Evolutionary conservation across 345 rosid species (phyloP).

Genomic region (Microthlaspi erraticum): DNA sequence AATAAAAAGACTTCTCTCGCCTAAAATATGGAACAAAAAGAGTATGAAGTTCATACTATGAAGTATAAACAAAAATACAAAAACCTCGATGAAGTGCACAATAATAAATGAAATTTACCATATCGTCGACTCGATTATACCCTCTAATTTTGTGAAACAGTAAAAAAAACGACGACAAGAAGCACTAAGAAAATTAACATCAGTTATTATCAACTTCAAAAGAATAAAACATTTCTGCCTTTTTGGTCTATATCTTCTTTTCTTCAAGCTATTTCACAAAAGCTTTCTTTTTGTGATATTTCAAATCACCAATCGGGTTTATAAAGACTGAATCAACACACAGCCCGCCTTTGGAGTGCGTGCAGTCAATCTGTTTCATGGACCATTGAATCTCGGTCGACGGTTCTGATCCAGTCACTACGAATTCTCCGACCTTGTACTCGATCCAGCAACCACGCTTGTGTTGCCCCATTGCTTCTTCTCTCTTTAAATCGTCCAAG

Average conservation of each 20-base stretch:
- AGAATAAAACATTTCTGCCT: constrained; percentile 14
- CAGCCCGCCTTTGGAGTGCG: constrained; percentile 92
- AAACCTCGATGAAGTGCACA: constrained; percentile 37
- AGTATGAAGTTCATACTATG: constrained; percentile 10
- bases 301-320: constrained; percentile 68
- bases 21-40: constrained; percentile 35
- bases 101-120: constrained; percentile 19
- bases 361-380: constrained; percentile 96
- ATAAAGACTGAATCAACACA: constrained; percentile 93
- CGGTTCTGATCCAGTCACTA: constrained; percentile 63
- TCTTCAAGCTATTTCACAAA: constrained; percentile 23
- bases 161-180: constrained; percentile 20
- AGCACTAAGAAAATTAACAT: constrained; percentile 11
- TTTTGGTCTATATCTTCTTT: constrained; percentile 1
- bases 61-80: too few relatives aligned
- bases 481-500: constrained; percentile 60
- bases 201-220: constrained; percentile 21
- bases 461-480: constrained; percentile 58
- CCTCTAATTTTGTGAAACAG: constrained; percentile 23
- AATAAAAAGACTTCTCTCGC: not conserved
- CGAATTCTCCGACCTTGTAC: constrained; percentile 80
- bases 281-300: constrained; percentile 51
- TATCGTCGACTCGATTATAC: constrained; percentile 30
- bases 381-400: constrained; percentile 75
- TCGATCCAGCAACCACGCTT: constrained; percentile 95